A percentile compares a stretch with the other conserved stretches of the same genome.
phyloP scores from a whole-genome alignment of 2,329 filamentous ascomycete genomes.

The Iodosphaeria phyllophila region DNA sequence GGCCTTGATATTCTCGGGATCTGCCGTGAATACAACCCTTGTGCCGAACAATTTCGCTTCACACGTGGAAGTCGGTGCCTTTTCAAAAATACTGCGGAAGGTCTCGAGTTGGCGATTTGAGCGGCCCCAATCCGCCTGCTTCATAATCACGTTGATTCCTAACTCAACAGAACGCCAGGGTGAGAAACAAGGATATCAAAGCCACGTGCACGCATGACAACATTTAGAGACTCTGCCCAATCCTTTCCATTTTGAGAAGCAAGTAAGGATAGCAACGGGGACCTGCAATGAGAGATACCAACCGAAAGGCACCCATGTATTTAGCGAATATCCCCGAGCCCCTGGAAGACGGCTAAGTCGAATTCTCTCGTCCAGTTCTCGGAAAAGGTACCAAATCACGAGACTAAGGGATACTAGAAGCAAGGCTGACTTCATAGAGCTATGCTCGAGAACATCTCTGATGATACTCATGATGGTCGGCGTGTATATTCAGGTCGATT shows the following conservation, averaged over 20 bases:
- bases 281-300: constrained; percentile 6
- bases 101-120: constrained; percentile 33
- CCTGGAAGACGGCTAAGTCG: constrained; percentile 26
- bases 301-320: constrained; percentile 26
- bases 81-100: constrained; percentile 36
- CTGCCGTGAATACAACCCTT: constrained; percentile 57
- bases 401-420: constrained; percentile 18
- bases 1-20: constrained; percentile 83
- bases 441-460: constrained; percentile 23
- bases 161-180: constrained; percentile 4
- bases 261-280: too few relatives aligned
- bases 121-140: constrained; percentile 34
- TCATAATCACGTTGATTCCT: constrained; percentile 48
- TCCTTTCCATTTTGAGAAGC: too few relatives aligned
- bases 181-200: constrained; percentile 1
- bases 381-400: constrained; percentile 17
- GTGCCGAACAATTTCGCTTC: constrained; percentile 35
- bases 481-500: too few relatives aligned
- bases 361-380: constrained; percentile 20
- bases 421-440: constrained; percentile 21
- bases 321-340: constrained; percentile 18
- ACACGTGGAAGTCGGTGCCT: constrained; percentile 30
- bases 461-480: constrained; percentile 26
- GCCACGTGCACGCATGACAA: too few relatives aligned
- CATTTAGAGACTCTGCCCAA: too few relatives aligned